Base-by-base conservation (phyloP, 2,329 filamentous ascomycete genomes). In the Hymenoscyphus scutula region DNA sequence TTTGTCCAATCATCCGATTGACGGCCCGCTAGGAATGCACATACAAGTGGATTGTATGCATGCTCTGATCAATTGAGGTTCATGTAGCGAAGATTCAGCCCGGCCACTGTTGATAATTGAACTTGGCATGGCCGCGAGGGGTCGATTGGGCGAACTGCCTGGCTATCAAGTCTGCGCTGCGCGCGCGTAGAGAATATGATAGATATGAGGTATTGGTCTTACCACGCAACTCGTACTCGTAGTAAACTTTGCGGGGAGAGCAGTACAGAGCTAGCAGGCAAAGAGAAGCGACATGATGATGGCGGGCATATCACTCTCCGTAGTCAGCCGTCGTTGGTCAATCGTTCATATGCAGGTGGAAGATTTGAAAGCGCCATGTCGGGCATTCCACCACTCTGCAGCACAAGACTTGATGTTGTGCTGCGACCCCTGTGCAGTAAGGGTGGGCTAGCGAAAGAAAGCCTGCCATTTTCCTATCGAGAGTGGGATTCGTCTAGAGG, bases 1-100 rank as follows among this genome's bases (percentile, higher is more conserved):
- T 54, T 13, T 53, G 58, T 41, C 58, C 58, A 59, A 59, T 53
- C 30, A 59, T 1, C 58, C 58, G 45, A 32, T 11, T 17, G 17
- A 27, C 23, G 29, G 45, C 45, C 58, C 45, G 58, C 45, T 38
- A 34, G 23, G 45, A 15, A 53, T n/a, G 19, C n/a, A 53, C 27
- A 37, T 25, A 57, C 30, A 27, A 59, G 45, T 30, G 32, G 58
- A 53, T 53, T 29, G 45, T 53, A 32, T 59, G 58, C 58, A 59
- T 41, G 55, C 27, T n/a, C 55, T 57, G 55, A 57, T 19, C n/a
- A 27, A 54, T 54, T 32, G 53, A 57, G 55, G n/a, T 53, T 59
- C 19, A 29, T 38, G 27, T 29, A 41, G 56, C 37, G 56, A 58
- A 23, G 45, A 19, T 23, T 41, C 34, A 53, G 30, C 23, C 38